These are phyloP conservation scores for Rosa persica DNA, from an alignment of 306 rosid genomes.

Conservation along the genomic window DNA sequence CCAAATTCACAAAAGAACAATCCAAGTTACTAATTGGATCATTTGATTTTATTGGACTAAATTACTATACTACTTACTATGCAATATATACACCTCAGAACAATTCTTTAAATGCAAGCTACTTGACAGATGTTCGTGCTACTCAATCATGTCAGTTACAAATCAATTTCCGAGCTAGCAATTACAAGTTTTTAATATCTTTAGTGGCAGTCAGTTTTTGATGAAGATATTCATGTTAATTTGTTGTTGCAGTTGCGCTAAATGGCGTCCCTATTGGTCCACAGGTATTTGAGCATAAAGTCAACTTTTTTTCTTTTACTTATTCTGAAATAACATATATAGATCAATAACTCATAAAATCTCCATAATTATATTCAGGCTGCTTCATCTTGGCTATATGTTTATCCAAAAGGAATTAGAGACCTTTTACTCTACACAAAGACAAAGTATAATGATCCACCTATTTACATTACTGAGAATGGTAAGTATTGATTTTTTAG, in stretches of 20 bases:
- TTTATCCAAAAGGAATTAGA: constrained; percentile 61
- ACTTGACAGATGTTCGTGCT: constrained; percentile 32
- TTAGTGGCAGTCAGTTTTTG: neutral
- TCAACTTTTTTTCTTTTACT: neutral
- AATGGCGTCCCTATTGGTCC: constrained; percentile 51
- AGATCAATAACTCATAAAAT: neutral
- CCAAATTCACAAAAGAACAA: constrained; percentile 42
- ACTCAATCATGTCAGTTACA: constrained; percentile 32
- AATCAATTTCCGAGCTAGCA: no score
- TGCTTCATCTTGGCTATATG: constrained; percentile 32
- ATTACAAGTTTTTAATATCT: neutral
- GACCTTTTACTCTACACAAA: constrained; percentile 45
- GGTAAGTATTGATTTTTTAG: no score
- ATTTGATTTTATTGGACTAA: constrained; percentile 57
- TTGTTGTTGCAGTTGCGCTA: constrained; percentile 28
- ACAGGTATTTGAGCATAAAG: constrained; percentile 22
- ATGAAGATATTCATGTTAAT: neutral
- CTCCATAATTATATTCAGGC: constrained; percentile 6
- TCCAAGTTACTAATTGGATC: constrained; percentile 47
- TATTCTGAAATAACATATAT: neutral
- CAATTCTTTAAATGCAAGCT: constrained; percentile 19
- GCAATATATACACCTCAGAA: constrained; percentile 28
- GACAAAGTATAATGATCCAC: neutral
- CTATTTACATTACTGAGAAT: no score
- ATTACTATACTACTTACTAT: constrained; percentile 53